Conservation (phyloP, 23 red algal genomes). For the Gracilaria caudata region DNA sequence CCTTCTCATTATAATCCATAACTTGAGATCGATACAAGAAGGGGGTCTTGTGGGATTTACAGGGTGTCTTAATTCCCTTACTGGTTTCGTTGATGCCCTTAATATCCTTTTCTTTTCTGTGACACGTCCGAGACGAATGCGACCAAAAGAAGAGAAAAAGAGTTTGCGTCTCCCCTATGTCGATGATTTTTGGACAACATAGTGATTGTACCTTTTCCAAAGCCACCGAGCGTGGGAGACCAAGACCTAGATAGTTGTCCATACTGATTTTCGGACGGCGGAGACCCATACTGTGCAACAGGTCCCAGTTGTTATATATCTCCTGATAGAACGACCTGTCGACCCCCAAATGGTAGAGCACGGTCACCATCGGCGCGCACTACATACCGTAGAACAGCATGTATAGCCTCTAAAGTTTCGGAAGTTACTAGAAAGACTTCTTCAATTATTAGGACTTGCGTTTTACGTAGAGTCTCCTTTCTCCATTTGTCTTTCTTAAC, state of each 20-base stretch:
- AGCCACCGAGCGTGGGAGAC: conserved; percentile 1
- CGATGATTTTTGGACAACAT: not conserved
- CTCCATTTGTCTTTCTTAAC: not conserved
- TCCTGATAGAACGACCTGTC: conserved; percentile 6
- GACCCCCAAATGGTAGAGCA: conserved; percentile 17
- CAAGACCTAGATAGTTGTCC: not conserved
- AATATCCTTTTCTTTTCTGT: not conserved
- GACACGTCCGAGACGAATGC: not conserved
- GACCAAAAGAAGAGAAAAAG: not conserved
- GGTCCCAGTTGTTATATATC: conserved; percentile 20
- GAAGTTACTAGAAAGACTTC: not conserved
- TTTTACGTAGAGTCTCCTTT: not conserved
- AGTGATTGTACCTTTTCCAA: not conserved
- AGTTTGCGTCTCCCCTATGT: not conserved
- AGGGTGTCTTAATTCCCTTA: not conserved
- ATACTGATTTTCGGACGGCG: not conserved
- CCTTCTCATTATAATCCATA: not conserved
- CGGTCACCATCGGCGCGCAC: not conserved
- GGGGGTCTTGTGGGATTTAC: not conserved
- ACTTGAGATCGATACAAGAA: conserved; percentile 16
- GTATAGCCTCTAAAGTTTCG: not conserved
- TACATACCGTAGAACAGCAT: not conserved
- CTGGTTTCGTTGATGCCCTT: not conserved
- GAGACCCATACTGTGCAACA: not conserved
- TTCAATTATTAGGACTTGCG: not conserved